Base-by-base conservation (phyloP, 2,329 filamentous ascomycete genomes). In the Fusarium proliferatum region DNA sequence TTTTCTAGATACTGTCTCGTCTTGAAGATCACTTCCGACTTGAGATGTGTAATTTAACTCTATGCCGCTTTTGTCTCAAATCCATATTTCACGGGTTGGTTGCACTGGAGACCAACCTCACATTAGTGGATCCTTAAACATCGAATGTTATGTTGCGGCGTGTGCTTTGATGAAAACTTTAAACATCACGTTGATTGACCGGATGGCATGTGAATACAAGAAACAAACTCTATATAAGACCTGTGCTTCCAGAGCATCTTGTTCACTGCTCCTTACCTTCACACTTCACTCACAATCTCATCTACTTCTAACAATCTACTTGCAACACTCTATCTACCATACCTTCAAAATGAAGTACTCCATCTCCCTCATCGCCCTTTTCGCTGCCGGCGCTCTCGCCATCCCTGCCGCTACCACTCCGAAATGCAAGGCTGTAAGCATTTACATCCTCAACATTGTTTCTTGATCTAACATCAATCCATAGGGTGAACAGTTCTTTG, bases 401-500 rank as follows among this genome's bases (percentile, higher is more conserved):
- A 19, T 51, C 7, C 30, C 48, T 23, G 30, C 48, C 3, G 30
- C 48, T 2, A 34, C 21, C 7, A 12, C 30, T 19, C 15, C 30
- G 3, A 51, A 23, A 51, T 51, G 48, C 16, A 33, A 23, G 11
- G 21, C 30, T 10, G 48, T 51, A 13, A 51, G 21, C n/a, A 49
- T 9, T 19, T 9, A 12, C 7, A 2, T 7, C 3, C 7, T 10
- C 2, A 8, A 13, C 2, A 13, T 13, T 9, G 3, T 13, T 13
- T 9, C 21, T 19, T 3, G 1, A 19, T 23, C 6, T 51, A 19
- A 51, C 30, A 7, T 0, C 0, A 2, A 7, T 23, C 21, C 0
- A 5, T 9, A 51, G 48, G 48, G 16, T 4, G 48, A 51, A 34
- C 21, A 34, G 2, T 51, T 23, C 30, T 13, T 19, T 9, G 15